A percentile compares a stretch with the other conserved stretches of the same genome.
Conservation (phyloP, 1,284 basidiomycete species). For the Cutaneotrichosporon mucoides region DNA sequence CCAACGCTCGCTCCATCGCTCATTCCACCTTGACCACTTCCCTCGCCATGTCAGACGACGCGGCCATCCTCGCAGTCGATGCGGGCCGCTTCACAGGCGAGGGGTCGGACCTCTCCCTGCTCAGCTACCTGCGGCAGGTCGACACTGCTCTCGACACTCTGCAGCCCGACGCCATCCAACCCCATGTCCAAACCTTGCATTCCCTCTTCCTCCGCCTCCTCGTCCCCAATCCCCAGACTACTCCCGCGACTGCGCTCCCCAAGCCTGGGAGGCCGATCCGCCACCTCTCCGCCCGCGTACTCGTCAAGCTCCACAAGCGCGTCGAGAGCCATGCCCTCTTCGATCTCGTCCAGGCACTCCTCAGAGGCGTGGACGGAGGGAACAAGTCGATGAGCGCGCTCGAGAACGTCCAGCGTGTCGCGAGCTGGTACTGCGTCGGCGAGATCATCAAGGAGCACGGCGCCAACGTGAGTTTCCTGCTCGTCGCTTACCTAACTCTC, state of each 20-base stretch:
- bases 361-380: conserved; percentile 60
- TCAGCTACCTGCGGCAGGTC: conserved; percentile 42
- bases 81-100: conserved; percentile 41
- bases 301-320: conserved; percentile 70
- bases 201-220: conserved; percentile 43
- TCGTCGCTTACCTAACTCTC: no score
- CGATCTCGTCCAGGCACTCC: conserved; percentile 74
- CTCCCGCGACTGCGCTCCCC: conserved; percentile 53
- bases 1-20: no score
- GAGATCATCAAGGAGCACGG: conserved; percentile 82
- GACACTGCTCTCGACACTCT: conserved; percentile 44
- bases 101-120: conserved; percentile 39
- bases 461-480: conserved; percentile 59
- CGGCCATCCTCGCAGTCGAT: conserved; percentile 19
- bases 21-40: conserved; percentile 1
- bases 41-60: conserved; percentile 18
- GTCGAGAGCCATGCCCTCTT: conserved; percentile 81
- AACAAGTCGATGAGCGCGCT: conserved; percentile 47
- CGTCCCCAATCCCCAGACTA: conserved; percentile 20
- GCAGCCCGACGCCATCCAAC: conserved; percentile 19
- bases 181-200: conserved; percentile 32
- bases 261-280: conserved; percentile 79
- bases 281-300: conserved; percentile 70
- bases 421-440: conserved; percentile 65
- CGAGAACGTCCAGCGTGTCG: conserved; percentile 64